Conservation (phyloP, 1,284 basidiomycete genomes). For the Sporisorium reilianum region DNA sequence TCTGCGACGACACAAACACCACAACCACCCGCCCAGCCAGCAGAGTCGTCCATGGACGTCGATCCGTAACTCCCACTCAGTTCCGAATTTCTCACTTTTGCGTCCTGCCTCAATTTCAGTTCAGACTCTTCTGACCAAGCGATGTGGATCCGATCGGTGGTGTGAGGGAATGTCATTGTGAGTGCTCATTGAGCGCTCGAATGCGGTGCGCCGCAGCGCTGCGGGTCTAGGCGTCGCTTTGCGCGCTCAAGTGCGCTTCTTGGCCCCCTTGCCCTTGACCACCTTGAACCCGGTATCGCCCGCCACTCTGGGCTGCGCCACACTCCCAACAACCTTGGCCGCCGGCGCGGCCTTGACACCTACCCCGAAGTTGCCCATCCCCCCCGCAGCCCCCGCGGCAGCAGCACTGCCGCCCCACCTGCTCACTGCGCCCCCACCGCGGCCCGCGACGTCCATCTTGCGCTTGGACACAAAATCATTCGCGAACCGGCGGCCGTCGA, state of each 20-base stretch:
- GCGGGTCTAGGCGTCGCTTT: no score
- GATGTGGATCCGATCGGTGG: no score
- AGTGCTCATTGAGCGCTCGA: neutral
- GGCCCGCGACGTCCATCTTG: conserved; percentile 72
- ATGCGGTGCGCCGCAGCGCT: no score
- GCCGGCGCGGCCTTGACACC: neutral
- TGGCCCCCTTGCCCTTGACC: conserved; percentile 57
- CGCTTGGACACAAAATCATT: conserved; percentile 87
- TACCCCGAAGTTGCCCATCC: conserved; percentile 20
- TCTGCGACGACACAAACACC: neutral
- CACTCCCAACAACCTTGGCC: neutral
- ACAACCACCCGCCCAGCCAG: neutral
- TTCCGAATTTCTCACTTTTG: no score
- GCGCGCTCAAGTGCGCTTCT: conserved; percentile 27
- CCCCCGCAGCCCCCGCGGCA: neutral
- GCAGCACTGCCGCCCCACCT: conserved; percentile 12
- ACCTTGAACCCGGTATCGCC: conserved; percentile 50
- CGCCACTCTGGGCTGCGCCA: neutral
- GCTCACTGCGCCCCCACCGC: neutral
- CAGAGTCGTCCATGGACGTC: neutral
- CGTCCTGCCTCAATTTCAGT: no score
- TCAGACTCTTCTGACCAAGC: no score
- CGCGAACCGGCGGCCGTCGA: conserved; percentile 94
- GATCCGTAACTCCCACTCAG: neutral
- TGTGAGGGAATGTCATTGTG: no score